Base-by-base conservation (phyloP, 306 rosid species). In the Senna siamea region DNA sequence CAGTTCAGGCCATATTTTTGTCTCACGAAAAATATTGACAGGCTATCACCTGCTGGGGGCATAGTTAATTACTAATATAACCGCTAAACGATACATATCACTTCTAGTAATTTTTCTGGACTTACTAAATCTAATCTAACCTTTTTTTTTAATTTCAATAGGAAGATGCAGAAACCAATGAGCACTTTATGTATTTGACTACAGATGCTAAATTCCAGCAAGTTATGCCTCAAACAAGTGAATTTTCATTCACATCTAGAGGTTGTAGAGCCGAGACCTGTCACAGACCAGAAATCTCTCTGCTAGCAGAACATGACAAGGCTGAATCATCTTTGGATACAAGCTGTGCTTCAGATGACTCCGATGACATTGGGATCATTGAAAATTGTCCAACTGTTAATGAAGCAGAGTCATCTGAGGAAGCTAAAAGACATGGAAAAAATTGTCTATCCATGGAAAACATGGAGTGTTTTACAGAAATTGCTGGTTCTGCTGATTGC, bases 151-250 rank as follows among this genome's bases (percentile, higher is more conserved):
- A 9, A 50, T 64, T 22, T 73, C 78, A 23, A 83, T 74, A 93
- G 98, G 98, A 89, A 70, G 88, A 73, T 12, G 62, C 82, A n/a
- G 92, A 85, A 73, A 80, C 83, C 26, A 87, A 87, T 62, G 98
- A 87, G 62, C 92, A 76, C 28, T 83, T 74, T 66, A 71, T 83
- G 82, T 89, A 77, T 79, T 59, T 87, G 75, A 52, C 89, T 48
- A 9, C 87, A 20, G 89, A 88, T 14, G 11, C 79, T 52, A 88
- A 84, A 65, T 80, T 81, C 78, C 91, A 78, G 73, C 89, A 85
- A 74, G 80, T 80, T 43, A 44, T 84, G 60, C 74, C 96, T 61
- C 93, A 85, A 80, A 37, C 89, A 71, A 76, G 85, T 76, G 77
- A 73, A 11, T 35, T 87, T 82, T 85, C 86, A 15, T 79, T 65